Evolutionary conservation across 2,329 filamentous ascomycete genomes (phyloP).

Genomic region (Furcasterigmium furcatum): DNA sequence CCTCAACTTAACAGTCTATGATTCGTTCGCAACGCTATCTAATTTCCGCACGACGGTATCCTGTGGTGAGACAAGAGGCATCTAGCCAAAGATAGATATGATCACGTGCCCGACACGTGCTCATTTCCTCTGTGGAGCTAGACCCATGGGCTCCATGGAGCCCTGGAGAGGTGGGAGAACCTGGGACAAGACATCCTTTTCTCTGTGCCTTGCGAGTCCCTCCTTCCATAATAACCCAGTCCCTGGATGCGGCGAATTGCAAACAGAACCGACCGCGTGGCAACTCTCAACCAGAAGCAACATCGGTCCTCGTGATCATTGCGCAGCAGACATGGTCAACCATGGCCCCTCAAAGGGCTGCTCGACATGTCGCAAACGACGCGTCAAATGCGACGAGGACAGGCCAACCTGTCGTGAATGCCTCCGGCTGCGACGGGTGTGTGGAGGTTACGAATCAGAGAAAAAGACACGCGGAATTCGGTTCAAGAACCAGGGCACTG

Average conservation of each 20-base stretch:
- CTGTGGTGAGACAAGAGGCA: no score
- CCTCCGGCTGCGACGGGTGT: constrained; percentile 9
- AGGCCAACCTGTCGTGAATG: constrained; percentile 12
- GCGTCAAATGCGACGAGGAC: constrained; percentile 12
- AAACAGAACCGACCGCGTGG: constrained; percentile 7
- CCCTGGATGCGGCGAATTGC: neutral
- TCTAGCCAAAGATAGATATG: no score
- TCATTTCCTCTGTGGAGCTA: no score
- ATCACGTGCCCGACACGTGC: no score
- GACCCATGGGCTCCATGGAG: no score
- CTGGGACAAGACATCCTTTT: no score
- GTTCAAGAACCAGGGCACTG: constrained; percentile 10
- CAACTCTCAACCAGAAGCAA: constrained; percentile 7
- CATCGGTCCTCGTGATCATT: constrained; percentile 6
- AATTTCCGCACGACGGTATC: neutral
- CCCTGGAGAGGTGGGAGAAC: no score
- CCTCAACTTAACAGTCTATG: no score
- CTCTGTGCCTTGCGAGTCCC: no score
- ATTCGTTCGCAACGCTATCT: neutral
- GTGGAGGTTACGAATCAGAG: constrained; percentile 11
- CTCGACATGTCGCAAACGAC: constrained; percentile 13
- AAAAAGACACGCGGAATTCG: constrained; percentile 8
- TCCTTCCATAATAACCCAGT: no score
- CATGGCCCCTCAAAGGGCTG: constrained; percentile 13
- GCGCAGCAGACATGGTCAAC: constrained; percentile 12